Evolutionary conservation across 1,284 basidiomycete species (phyloP), one percentile per base, ranked within the genome.

Genomic region (Cryptococcus hybrid): DNA sequence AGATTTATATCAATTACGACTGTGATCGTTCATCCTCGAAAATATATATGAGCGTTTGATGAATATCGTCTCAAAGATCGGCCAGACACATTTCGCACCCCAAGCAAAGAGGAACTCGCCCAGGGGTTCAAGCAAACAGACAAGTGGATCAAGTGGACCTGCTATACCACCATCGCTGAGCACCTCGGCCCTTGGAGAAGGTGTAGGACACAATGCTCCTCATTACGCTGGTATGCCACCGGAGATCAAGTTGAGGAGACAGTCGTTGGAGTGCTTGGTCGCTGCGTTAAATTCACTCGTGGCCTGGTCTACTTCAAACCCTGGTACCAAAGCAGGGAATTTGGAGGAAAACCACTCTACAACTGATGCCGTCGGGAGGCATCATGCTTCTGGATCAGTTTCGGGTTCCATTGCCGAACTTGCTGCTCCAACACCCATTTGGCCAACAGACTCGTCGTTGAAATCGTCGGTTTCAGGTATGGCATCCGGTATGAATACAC

Each of bases 1-100:
- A 98, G 75, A 87, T 97, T 57, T 98, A 97, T 79, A 86, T 98
- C 76, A 98, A 98, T 77, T 97, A 98, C 72, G 94, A 98, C 70
- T 98, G 94, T 73, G 94, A 97, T 72, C 86, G 90, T 62, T 86
- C 91, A 55, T 90, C 92, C 84, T 84, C 6, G 94, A 95, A 71
- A 97, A 98, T 78, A 94, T 97, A 57, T 98, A 97, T 75, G 94
- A 98, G 71, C 89, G 91, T 70, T 80, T 96, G 54, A 92, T 96
- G 83, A 95, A 95, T 77, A 89, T 94, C 62, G 85, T 96, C 63
- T 93, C 92, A 12, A 95, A 93, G 79, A 86, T 95, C 61, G 87
- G 88, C 7, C 87, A 89, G 15, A 83, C 86, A 40, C 85, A 88
- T 44, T 84, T 85, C 55, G 83, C 83, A 5, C 69, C 83, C 76